Evolutionary conservation across 306 rosid species (phyloP).

Genomic region (Cicer pinnatifidum): DNA sequence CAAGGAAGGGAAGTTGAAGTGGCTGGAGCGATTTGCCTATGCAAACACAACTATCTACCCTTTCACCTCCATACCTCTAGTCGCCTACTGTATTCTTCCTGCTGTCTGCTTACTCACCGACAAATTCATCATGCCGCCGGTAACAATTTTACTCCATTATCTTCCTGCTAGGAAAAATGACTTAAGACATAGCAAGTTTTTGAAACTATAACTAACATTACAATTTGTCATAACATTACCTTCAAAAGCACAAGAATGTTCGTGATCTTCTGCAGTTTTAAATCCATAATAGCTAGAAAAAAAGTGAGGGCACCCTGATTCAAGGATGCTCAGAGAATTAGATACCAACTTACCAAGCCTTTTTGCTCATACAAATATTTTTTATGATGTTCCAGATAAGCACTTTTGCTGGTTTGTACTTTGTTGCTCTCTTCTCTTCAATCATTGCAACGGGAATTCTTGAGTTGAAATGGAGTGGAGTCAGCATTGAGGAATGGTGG

Average conservation of each 20-base stretch:
- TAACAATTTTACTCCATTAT: slow-evolving; percentile 44
- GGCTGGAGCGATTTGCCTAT: slow-evolving; percentile 95
- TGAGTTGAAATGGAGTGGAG: slow-evolving; percentile 98
- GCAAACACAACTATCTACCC: slow-evolving; percentile 95
- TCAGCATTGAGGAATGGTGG: slow-evolving; percentile 99
- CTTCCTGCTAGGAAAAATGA: slow-evolving; percentile 21
- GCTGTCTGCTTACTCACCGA: slow-evolving; percentile 96
- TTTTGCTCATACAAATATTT: slow-evolving; percentile 31
- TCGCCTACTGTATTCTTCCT: slow-evolving; percentile 88
- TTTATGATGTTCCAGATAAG: slow-evolving; percentile 71
- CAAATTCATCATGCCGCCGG: slow-evolving; percentile 97
- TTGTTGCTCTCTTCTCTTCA: slow-evolving; percentile 79
- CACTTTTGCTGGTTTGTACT: slow-evolving; percentile 84
- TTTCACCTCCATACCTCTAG: slow-evolving; percentile 90
- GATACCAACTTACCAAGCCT: not conserved
- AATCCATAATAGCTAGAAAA: slow-evolving; percentile 3
- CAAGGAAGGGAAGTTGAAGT: slow-evolving; percentile 87
- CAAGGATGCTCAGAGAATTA: slow-evolving; percentile 37
- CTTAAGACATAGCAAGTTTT: slow-evolving; percentile 22
- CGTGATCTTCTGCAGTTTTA: slow-evolving; percentile 1
- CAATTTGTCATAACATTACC: slow-evolving; percentile 18
- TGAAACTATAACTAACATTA: slow-evolving; percentile 23
- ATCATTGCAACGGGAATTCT: slow-evolving; percentile 90
- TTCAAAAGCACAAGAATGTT: slow-evolving; percentile 41
- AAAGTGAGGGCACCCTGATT: not conserved